Percentiles rank a stretch among this genome's conserved stretches.
Conservation (phyloP, 768 basidiomycete species). For the Leucocoprinus sp. region DNA sequence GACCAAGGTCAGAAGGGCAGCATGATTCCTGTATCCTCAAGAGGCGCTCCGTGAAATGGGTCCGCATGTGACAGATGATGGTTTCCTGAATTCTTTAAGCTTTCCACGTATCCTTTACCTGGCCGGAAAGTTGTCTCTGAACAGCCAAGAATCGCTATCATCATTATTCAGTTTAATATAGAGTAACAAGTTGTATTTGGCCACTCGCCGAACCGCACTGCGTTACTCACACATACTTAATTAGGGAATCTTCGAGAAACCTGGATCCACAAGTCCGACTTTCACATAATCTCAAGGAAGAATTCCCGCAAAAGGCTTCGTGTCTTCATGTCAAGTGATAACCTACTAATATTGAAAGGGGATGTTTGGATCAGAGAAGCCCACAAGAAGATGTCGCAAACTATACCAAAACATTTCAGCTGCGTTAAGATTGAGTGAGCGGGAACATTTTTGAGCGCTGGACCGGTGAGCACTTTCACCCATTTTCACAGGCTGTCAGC, state of each 20-base stretch:
- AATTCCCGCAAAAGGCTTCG: neutral
- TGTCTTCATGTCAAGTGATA: neutral
- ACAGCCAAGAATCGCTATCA: neutral
- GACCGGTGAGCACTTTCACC: neutral
- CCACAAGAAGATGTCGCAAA: too few relatives aligned
- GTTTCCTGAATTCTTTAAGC: neutral
- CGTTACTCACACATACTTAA: too few relatives aligned
- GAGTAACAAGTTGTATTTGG: too few relatives aligned
- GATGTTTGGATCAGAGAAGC: too few relatives aligned
- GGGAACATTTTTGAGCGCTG: too few relatives aligned
- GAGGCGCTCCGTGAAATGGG: neutral
- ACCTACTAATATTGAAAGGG: too few relatives aligned
- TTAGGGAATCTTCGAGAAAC: neutral
- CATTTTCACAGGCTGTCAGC: constrained; percentile 4
- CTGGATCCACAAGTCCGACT: neutral
- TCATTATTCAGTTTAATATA: neutral
- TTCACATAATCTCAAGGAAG: neutral
- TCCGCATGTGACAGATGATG: neutral
- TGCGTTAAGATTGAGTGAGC: too few relatives aligned
- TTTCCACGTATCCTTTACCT: constrained; percentile 6
- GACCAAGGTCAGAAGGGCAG: constrained; percentile 5
- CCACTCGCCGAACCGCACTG: too few relatives aligned
- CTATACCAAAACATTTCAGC: too few relatives aligned
- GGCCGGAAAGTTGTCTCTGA: neutral
- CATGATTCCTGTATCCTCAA: constrained; percentile 5